Base-by-base conservation (phyloP, 345 rosid species). In the Euclidium syriacum region DNA sequence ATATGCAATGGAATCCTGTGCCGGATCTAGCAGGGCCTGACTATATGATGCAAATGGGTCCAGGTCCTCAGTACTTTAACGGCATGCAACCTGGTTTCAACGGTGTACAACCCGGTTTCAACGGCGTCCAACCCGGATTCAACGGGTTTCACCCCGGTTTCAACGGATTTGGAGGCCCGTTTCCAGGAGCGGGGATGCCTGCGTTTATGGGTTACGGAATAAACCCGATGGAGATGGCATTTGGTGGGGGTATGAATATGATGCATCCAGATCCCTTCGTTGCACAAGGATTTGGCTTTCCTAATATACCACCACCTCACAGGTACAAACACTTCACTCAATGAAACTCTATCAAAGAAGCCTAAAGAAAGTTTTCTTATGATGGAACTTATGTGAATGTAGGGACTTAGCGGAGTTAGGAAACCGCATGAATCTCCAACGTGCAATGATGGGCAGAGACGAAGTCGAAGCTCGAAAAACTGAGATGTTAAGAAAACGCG, bases 381-480 rank as follows among this genome's bases (percentile, higher is more conserved):
- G 52, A 30, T 32, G 29, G 12, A 62, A 17, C 10, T 39, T 36
- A 6, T 19, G 50, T 9, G 43, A 33, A 24, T 66, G 23, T 57
- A 95, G 99, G 85, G 95, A 90, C 81, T 85, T 86, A 15, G 85
- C 88, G 4, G 84, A 79, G n/a, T 79, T 84, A 55, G 92, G 92
- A 23, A 86, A 81, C 84, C 90, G 92, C 22, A 84, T 83, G 92
- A 82, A 84, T 78, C 68, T 62, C 33, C 82, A 79, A 35, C 87
- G 90, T 64, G 86, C 95, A n/a, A 74, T 83, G 60, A 78, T 87
- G 99, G 84, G 97, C 64, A 83, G 97, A 68, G 96, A 90, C 56
- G 96, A 94, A 75, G 81, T 81, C 33, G 92, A 86, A 77, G 96
- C 97, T 26, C 79, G 90, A 52, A 86, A 95, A 81, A 89, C 95